Evolutionary conservation across 805 yeast species (phyloP).

Genomic region (Wickerhamiella bombiphila): DNA sequence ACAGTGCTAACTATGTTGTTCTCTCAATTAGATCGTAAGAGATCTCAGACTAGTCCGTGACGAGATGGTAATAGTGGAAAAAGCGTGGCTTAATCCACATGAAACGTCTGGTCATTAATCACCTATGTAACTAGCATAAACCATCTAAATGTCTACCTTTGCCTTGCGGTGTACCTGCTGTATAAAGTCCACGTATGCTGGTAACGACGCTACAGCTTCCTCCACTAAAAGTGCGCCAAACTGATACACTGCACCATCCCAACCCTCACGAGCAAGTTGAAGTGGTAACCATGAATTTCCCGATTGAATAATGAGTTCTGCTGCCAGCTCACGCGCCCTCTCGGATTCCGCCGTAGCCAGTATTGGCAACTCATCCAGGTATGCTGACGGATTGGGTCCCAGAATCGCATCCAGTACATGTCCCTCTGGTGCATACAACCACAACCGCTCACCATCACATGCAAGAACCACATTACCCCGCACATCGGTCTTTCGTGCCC

Average conservation of each 20-base stretch:
- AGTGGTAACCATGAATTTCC: conserved; percentile 33
- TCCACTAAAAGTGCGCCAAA: conserved; percentile 56
- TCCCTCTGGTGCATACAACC: conserved; percentile 35
- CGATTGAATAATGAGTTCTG: conserved; percentile 33
- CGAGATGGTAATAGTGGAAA: too few relatives aligned
- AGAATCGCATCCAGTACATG: conserved; percentile 52
- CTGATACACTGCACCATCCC: conserved; percentile 44
- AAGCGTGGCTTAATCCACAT: too few relatives aligned
- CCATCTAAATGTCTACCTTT: conserved; percentile 11
- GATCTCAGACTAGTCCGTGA: too few relatives aligned
- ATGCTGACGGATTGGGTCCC: conserved; percentile 42
- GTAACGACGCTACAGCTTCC: conserved; percentile 35
- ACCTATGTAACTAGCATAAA: too few relatives aligned
- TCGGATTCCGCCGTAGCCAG: conserved; percentile 52
- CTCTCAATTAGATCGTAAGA: too few relatives aligned
- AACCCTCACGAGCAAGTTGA: conserved; percentile 47
- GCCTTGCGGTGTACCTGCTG: conserved; percentile 45
- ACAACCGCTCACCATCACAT: conserved; percentile 43
- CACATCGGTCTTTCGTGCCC: conserved; percentile 11
- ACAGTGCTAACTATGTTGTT: too few relatives aligned
- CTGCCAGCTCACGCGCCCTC: conserved; percentile 51
- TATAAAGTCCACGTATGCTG: conserved; percentile 51
- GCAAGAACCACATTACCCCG: conserved; percentile 44
- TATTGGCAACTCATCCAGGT: conserved; percentile 48
- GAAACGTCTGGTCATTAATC: too few relatives aligned